phyloP scores from a whole-genome alignment of 495 filamentous ascomycete species.

The Bryoglossum gracile region DNA sequence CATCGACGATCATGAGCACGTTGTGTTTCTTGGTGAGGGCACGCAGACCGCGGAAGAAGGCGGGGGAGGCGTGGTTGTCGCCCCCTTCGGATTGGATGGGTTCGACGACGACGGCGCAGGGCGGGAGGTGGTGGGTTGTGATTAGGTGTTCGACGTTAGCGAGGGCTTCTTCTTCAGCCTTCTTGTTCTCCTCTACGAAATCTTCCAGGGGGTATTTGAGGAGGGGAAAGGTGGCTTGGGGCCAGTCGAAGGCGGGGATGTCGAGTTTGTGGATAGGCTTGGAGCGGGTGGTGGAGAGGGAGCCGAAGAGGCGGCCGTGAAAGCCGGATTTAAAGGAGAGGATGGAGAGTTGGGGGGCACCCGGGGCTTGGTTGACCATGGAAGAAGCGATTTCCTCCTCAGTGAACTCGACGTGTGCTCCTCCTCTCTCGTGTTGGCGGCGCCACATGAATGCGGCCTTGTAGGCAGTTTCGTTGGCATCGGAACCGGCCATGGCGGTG shows the following conservation, averaged over 20 bases:
- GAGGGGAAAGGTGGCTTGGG: slow-evolving; percentile 83
- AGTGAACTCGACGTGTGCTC: slow-evolving; percentile 73
- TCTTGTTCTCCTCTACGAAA: slow-evolving; percentile 71
- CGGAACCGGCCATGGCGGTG: slow-evolving; percentile 90
- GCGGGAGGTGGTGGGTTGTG: slow-evolving; percentile 75
- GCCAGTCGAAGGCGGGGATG: slow-evolving; percentile 98
- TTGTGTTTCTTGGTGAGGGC: slow-evolving; percentile 78
- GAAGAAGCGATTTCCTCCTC: slow-evolving; percentile 66
- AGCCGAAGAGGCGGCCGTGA: slow-evolving; percentile 93
- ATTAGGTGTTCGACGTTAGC: slow-evolving; percentile 85
- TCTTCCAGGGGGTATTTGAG: slow-evolving; percentile 89
- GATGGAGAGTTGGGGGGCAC: slow-evolving; percentile 80
- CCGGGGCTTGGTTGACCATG: slow-evolving; percentile 83
- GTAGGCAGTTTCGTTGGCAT: slow-evolving; percentile 98
- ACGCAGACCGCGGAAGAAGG: slow-evolving; percentile 86
- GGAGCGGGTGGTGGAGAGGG: slow-evolving; percentile 84
- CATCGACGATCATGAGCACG: slow-evolving; percentile 92
- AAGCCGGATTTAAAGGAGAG: slow-evolving; percentile 90
- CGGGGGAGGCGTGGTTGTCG: slow-evolving; percentile 94
- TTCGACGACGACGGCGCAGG: slow-evolving; percentile 84
- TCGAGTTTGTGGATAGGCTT: slow-evolving; percentile 99
- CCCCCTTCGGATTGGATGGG: slow-evolving; percentile 98
- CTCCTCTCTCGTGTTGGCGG: slow-evolving; percentile 81
- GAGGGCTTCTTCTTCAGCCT: slow-evolving; percentile 78
- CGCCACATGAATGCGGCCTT: slow-evolving; percentile 99